Evolutionary conservation across 305 asterid genomes (phyloP).

Genomic region (Andrographis paniculata): DNA sequence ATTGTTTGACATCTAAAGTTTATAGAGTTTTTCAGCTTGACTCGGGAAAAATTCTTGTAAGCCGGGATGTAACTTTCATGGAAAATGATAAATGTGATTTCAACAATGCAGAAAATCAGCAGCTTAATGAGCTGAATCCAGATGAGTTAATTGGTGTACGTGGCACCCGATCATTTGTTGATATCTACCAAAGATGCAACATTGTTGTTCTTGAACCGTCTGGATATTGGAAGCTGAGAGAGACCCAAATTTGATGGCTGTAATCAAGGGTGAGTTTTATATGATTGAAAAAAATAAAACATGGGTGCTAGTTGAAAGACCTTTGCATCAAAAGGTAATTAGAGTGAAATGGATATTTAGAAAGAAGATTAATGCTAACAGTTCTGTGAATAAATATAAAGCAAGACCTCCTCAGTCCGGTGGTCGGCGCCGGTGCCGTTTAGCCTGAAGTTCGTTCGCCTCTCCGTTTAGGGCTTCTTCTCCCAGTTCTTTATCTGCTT

Average conservation of each 20-base stretch:
- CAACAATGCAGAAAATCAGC: too few species aligned
- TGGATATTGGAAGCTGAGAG: neutral
- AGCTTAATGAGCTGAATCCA: neutral
- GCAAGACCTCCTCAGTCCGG: too few species aligned
- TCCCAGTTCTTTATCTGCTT: too few species aligned
- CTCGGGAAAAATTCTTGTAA: neutral
- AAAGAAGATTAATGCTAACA: too few species aligned
- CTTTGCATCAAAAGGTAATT: neutral
- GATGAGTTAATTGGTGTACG: neutral
- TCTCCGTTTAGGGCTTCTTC: too few species aligned
- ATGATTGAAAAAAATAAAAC: conserved; percentile 4
- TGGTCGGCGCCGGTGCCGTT: too few species aligned
- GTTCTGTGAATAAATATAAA: too few species aligned
- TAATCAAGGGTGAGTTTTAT: conserved; percentile 7
- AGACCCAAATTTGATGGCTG: neutral
- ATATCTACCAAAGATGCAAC: conserved; percentile 11
- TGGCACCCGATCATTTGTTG: neutral
- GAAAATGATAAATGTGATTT: too few species aligned
- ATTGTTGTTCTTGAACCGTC: too few species aligned
- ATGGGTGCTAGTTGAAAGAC: conserved; percentile 2
- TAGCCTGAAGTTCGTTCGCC: too few species aligned
- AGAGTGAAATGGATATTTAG: neutral
- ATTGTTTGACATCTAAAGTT: neutral
- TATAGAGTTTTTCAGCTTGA: conserved; percentile 2
- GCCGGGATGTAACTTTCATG: neutral